Evolutionary conservation across 352 stramenopile species (phyloP).

Genomic region (Pythium biforme): DNA sequence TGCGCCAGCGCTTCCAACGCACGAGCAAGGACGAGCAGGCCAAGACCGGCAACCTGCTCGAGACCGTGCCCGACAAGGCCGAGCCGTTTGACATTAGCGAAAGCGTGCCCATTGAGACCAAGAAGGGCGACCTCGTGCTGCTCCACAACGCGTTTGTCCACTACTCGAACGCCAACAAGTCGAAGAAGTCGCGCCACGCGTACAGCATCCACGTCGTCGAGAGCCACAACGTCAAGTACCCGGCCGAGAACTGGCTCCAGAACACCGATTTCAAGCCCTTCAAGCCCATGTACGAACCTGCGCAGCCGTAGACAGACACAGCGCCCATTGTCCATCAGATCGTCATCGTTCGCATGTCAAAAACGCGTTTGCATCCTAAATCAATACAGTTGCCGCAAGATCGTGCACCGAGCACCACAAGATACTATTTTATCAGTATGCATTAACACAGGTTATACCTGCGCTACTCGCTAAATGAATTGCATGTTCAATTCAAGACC

Average conservation of each 20-base stretch:
- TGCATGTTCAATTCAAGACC: background rate
- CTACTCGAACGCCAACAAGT: slow-evolving; percentile 93
- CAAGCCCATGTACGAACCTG: slow-evolving; percentile 54
- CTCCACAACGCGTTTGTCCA: slow-evolving; percentile 94
- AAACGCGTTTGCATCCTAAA: too few species aligned
- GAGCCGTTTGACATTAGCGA: slow-evolving; percentile 56
- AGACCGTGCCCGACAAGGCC: slow-evolving; percentile 52
- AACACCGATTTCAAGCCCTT: slow-evolving; percentile 72
- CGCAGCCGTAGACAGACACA: background rate
- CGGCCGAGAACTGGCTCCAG: slow-evolving; percentile 94
- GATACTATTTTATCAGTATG: background rate
- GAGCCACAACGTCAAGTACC: slow-evolving; percentile 83
- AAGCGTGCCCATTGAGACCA: slow-evolving; percentile 76
- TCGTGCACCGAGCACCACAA: too few species aligned
- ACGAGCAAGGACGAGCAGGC: slow-evolving; percentile 47
- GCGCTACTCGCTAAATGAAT: background rate
- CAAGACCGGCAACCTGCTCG: slow-evolving; percentile 44
- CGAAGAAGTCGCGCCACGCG: slow-evolving; percentile 86
- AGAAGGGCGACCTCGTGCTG: slow-evolving; percentile 92
- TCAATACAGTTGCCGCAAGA: too few species aligned
- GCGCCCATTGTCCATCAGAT: too few species aligned
- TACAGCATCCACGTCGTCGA: slow-evolving; percentile 97
- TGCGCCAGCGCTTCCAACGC: slow-evolving; percentile 85
- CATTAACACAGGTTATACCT: background rate
- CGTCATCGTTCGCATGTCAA: too few species aligned